phyloP scores from a whole-genome alignment of 805 yeast genomes.

The baker's yeast (Saccharomyces cerevisiae) region DNA sequence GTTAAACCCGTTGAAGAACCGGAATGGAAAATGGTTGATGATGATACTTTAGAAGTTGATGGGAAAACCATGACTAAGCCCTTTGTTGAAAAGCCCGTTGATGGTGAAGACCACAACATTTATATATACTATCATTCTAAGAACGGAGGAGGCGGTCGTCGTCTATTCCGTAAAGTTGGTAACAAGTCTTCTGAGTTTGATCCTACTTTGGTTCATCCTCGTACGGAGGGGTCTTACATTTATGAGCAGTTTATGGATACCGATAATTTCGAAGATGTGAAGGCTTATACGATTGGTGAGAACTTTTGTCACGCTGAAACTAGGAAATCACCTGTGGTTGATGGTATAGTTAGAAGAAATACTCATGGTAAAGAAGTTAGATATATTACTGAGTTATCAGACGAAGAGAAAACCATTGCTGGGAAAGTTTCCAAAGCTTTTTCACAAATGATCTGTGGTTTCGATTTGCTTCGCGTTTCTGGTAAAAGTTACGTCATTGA shows the following conservation, averaged over 20 bases:
- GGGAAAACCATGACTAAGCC: conserved; percentile 75
- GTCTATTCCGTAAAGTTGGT: conserved; percentile 90
- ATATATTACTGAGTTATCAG: conserved; percentile 70
- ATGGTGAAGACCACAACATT: conserved; percentile 97
- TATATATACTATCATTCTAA: conserved; percentile 80
- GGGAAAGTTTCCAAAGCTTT: conserved; percentile 63
- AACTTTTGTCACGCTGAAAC: conserved; percentile 95
- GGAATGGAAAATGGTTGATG: conserved; percentile 78
- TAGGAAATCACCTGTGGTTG: conserved; percentile 97
- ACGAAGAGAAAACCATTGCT: conserved; percentile 76
- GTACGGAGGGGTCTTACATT: conserved; percentile 85
- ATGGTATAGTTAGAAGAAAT: conserved; percentile 93
- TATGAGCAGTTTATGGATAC: conserved; percentile 97
- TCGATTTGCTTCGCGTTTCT: conserved; percentile 82
- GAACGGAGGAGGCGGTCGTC: conserved; percentile 96
- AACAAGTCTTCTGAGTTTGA: conserved; percentile 95
- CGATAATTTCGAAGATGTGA: conserved; percentile 95
- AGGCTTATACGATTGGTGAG: conserved; percentile 94
- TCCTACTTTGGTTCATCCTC: conserved; percentile 60
- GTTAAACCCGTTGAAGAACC: conserved; percentile 49
- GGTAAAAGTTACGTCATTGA: conserved; percentile 90
- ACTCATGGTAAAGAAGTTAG: conserved; percentile 96
- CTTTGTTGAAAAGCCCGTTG: conserved; percentile 96
- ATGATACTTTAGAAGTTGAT: conserved; percentile 69
- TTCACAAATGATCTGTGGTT: conserved; percentile 93